These are phyloP conservation scores for Botrytis porri DNA, from an alignment of 2,329 filamentous ascomycete species.

Conservation along the genomic window DNA sequence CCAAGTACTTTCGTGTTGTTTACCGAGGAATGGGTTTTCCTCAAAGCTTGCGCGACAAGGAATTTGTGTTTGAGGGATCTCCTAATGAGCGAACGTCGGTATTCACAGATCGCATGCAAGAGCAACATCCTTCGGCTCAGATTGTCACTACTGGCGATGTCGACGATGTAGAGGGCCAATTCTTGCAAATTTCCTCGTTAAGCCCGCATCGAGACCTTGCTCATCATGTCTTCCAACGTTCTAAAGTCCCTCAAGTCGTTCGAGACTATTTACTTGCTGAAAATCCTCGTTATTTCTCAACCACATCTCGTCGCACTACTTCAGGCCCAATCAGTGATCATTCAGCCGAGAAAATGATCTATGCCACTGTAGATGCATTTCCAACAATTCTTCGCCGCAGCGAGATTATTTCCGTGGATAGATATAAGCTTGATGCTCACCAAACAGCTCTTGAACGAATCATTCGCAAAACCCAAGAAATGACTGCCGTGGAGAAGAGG, in stretches of 20 bases:
- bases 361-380: conserved; percentile 80
- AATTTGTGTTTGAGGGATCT: conserved; percentile 85
- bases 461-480: conserved; percentile 84
- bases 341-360: conserved; percentile 79
- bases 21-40: conserved; percentile 92
- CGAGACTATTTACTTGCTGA: conserved; percentile 83
- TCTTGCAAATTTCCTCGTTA: conserved; percentile 76
- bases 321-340: conserved; percentile 68
- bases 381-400: conserved; percentile 87
- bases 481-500: conserved; percentile 71
- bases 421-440: conserved; percentile 63
- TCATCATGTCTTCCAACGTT: conserved; percentile 83
- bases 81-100: conserved; percentile 72
- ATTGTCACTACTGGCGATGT: conserved; percentile 68
- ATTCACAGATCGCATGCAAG: conserved; percentile 89
- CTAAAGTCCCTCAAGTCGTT: conserved; percentile 77
- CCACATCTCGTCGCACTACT: conserved; percentile 69
- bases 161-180: conserved; percentile 87
- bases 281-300: conserved; percentile 73
- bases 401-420: conserved; percentile 70
- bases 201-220: conserved; percentile 76
- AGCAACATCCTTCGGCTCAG: conserved; percentile 82
- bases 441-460: conserved; percentile 91
- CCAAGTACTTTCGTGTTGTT: conserved; percentile 86
- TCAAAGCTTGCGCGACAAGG: conserved; percentile 75